These are phyloP conservation scores for Cladosporium cucumerinum DNA, from an alignment of 2,329 filamentous ascomycete genomes.

Conservation along the genomic window DNA sequence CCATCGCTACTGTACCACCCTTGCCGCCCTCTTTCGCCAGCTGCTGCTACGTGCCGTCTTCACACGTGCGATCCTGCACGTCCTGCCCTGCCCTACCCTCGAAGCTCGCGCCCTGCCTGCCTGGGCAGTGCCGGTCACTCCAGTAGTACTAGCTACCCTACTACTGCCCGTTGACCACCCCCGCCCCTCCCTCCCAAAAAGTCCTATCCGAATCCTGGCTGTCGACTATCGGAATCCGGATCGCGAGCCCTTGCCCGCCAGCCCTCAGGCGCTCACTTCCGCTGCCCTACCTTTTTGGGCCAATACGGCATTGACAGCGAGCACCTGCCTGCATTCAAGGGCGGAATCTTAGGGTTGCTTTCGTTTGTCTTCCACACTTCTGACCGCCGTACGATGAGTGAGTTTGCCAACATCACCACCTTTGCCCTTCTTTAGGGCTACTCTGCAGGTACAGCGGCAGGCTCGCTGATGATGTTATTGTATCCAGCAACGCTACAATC, in stretches of 20 bases:
- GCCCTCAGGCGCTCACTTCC: background rate
- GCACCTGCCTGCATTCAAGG: background rate
- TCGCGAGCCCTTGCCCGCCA: background rate
- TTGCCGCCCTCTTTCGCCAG: background rate
- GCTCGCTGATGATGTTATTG: constrained; percentile 9
- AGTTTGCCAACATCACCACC: constrained; percentile 6
- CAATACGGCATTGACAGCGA: background rate
- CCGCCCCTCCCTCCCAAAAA: background rate
- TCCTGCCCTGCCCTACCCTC: background rate
- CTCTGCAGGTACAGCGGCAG: constrained; percentile 2
- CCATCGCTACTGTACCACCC: background rate
- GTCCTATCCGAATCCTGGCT: background rate
- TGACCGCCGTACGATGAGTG: background rate
- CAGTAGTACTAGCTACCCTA: background rate
- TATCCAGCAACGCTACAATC: constrained; percentile 10
- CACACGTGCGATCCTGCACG: background rate
- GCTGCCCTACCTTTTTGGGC: background rate
- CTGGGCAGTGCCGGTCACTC: background rate
- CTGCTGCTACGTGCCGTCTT: constrained; percentile 1
- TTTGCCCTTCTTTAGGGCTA: constrained; percentile 9
- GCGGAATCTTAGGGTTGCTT: background rate
- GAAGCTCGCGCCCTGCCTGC: background rate
- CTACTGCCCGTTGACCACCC: background rate
- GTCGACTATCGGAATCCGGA: background rate
- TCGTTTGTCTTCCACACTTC: constrained; percentile 3